Percentiles rank a stretch among this genome's conserved stretches.
Evolutionary conservation across 2,329 filamentous ascomycete genomes (phyloP).

Genomic region (Canariomyces notabilis): DNA sequence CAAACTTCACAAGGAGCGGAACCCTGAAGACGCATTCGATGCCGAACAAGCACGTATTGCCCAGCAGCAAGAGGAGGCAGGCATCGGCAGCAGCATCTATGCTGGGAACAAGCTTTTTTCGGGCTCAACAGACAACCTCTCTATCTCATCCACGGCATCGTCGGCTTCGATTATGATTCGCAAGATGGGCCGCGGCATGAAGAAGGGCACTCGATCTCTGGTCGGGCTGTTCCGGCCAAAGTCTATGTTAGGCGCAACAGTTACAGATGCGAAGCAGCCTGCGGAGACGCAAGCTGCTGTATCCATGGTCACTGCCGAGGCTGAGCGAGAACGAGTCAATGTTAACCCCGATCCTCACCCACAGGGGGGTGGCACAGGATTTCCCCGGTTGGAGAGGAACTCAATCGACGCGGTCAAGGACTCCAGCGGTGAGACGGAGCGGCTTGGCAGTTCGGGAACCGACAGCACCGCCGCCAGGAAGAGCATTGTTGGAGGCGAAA

Average conservation of each 20-base stretch:
- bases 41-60: constrained; percentile 89
- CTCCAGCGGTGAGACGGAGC: constrained; percentile 43
- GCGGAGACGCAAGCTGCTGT: constrained; percentile 76
- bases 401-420: constrained; percentile 63
- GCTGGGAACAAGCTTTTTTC: constrained; percentile 79
- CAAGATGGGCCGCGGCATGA: constrained; percentile 99
- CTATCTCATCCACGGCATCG: constrained; percentile 83
- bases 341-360: constrained; percentile 66
- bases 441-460: constrained; percentile 51
- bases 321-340: constrained; percentile 79
- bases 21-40: constrained; percentile 62
- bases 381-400: constrained; percentile 78
- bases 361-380: constrained; percentile 70
- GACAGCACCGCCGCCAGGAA: constrained; percentile 64
- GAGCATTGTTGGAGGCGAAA: constrained; percentile 88
- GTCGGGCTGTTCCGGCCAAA: constrained; percentile 94
- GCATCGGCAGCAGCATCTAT: constrained; percentile 91
- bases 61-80: constrained; percentile 84
- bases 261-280: constrained; percentile 60
- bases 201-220: constrained; percentile 83
- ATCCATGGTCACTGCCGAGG: constrained; percentile 93
- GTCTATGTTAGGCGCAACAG: constrained; percentile 74
- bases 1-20: constrained; percentile 62
- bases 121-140: constrained; percentile 90
- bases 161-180: constrained; percentile 91